Conservation (phyloP, 345 rosid genomes). For the Citrus maxima region DNA sequence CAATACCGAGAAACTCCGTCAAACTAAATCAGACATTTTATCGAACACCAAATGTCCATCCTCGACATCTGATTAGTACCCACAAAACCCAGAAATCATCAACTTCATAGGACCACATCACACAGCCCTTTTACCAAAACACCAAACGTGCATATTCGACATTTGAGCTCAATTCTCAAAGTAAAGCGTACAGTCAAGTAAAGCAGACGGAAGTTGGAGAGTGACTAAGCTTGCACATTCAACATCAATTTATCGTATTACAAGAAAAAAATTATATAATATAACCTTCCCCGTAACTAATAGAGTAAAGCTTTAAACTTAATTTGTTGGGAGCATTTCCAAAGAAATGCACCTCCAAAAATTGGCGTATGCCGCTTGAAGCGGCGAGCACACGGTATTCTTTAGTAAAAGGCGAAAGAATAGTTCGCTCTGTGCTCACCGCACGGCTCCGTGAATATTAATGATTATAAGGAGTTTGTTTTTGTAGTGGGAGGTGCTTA, state of each 20-base stretch:
- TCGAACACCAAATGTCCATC: neutral
- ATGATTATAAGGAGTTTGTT: accelerated
- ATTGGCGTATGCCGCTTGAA: neutral
- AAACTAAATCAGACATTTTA: neutral
- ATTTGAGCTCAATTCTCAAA: neutral
- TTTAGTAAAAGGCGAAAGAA: slow-evolving; percentile 61
- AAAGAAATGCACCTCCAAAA: neutral
- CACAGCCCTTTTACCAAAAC: neutral
- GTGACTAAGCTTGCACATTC: too few relatives aligned
- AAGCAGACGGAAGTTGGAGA: too few relatives aligned
- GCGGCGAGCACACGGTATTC: slow-evolving; percentile 38
- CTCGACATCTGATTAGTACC: too few relatives aligned
- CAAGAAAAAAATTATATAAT: too few relatives aligned
- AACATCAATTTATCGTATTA: too few relatives aligned
- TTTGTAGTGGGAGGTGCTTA: neutral
- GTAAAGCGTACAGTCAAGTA: too few relatives aligned
- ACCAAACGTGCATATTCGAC: neutral
- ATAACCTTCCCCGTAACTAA: too few relatives aligned
- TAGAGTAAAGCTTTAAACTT: too few relatives aligned
- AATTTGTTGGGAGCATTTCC: neutral
- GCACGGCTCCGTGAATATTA: slow-evolving; percentile 5
- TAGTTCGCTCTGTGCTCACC: slow-evolving; percentile 37
- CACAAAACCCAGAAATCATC: too few relatives aligned
- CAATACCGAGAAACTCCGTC: neutral
- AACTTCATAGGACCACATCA: neutral